Evolutionary conservation across 768 basidiomycete genomes (phyloP).

Genomic region (Strobilomyces confusus): DNA sequence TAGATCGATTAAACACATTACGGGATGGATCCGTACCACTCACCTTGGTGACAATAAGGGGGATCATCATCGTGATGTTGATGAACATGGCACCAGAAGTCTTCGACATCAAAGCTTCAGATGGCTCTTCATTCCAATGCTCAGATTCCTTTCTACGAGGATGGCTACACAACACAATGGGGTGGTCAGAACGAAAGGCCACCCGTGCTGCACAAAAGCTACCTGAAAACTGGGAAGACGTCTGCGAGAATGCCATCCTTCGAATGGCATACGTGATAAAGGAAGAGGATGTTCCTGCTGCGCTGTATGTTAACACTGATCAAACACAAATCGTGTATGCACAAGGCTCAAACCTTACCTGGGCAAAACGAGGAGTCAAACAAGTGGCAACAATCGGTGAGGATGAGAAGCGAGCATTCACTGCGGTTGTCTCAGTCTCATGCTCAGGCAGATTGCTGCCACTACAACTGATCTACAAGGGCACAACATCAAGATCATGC

Average conservation of each 20-base stretch:
- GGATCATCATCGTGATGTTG: background rate
- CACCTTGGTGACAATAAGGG: background rate
- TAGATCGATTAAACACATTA: background rate
- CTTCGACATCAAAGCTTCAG: background rate
- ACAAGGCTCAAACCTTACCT: background rate
- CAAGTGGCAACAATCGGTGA: background rate
- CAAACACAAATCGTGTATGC: background rate
- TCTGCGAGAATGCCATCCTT: background rate
- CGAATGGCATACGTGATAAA: background rate
- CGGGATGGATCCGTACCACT: background rate
- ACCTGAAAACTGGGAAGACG: background rate
- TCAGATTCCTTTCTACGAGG: background rate
- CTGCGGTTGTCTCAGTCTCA: background rate
- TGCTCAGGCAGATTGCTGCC: background rate
- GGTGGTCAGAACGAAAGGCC: background rate
- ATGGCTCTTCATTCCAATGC: background rate
- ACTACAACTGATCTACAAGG: background rate
- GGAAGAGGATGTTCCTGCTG: background rate
- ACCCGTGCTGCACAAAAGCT: background rate
- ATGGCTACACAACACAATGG: background rate
- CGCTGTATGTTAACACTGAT: background rate
- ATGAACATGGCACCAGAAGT: background rate
- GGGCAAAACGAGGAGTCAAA: background rate
- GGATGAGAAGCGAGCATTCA: background rate
- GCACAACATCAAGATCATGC: background rate